Base-by-base conservation (phyloP, 2,329 filamentous ascomycete genomes). In the Talaromyces sp. region DNA sequence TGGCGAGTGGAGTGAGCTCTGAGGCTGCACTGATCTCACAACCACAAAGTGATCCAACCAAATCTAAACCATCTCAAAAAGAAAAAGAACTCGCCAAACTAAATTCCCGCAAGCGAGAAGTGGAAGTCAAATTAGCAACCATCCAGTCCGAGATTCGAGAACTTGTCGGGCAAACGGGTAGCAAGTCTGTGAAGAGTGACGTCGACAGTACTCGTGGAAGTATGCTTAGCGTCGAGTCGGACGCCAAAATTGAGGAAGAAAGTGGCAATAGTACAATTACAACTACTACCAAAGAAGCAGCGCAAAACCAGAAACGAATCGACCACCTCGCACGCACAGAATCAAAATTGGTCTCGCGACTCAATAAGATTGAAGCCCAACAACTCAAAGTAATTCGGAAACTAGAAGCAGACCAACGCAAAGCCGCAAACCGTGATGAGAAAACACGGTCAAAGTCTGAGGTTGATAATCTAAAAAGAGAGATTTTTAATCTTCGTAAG, bases 381-480 rank as follows among this genome's bases (percentile, higher is more conserved):
- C 78, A 80, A 57, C 63, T 76, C 13, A 81, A 81, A 62, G 70
- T 79, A 50, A 73, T 72, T 6, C 70, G 73, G 37, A 81, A 81
- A 69, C 71, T 79, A 52, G 74, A 80, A 61, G 72, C 75, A 17
- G 72, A 70, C 57, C 72, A 75, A 64, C 73, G 73, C 31, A 80
- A 80, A 60, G 68, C 79, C 27, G 71, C 70, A 6, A 74, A 77
- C 33, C 81, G 81, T 56, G 79, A 80, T 19, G 80, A 83, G 68
- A 81, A 81, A 67, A 65, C 68, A 1, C 74, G 74, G n/a, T 70
- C 77, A 17, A 78, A 75, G 49, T 72, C 77, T 13, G 78, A 81
- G 68, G 78, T 81, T 62, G 81, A 83, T 64, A 74, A 73, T 27
- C 78, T 86, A 64, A 80, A 80, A 67, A 78, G 79, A 43, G 81